A percentile compares a stretch with the other conserved stretches of the same genome.
phyloP scores from a whole-genome alignment of 805 yeast species.

The Peterozyma toletana region DNA sequence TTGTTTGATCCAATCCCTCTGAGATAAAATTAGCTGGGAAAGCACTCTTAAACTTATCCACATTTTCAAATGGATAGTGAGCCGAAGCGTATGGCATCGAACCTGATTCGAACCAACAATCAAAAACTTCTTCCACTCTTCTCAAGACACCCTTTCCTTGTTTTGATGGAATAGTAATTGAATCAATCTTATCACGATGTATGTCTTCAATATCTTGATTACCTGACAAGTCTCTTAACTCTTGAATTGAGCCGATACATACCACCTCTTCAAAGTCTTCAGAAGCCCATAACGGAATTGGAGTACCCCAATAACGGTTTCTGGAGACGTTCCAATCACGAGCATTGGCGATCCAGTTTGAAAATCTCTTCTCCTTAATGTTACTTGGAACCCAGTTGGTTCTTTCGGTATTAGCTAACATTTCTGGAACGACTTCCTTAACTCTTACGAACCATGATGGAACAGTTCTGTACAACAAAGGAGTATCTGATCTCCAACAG shows the following conservation, averaged over 20 bases:
- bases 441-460: constrained; percentile 99
- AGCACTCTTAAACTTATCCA: constrained; percentile 58
- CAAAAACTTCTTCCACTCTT: constrained; percentile 96
- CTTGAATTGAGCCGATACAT: constrained; percentile 86
- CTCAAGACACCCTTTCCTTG: constrained; percentile 80
- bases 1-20: constrained; percentile 98
- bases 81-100: constrained; percentile 97
- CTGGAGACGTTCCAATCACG: constrained; percentile 99
- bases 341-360: constrained; percentile 98
- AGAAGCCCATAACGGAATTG: constrained; percentile 95
- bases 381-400: constrained; percentile 93
- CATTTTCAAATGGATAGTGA: constrained; percentile 92
- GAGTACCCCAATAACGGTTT: constrained; percentile 99
- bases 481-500: constrained; percentile 99
- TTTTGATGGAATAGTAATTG: constrained; percentile 87
- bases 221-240: constrained; percentile 81
- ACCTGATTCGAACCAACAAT: constrained; percentile 99
- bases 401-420: constrained; percentile 76
- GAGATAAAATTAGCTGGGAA: constrained; percentile 98
- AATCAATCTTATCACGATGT: constrained; percentile 90
- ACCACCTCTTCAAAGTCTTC: constrained; percentile 91
- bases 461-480: constrained; percentile 89
- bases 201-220: constrained; percentile 74
- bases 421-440: constrained; percentile 78
- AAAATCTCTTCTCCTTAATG: constrained; percentile 90